Evolutionary conservation across 2,329 filamentous ascomycete species (phyloP), one percentile per base, ranked within the genome.

Genomic region (Hymenoscyphus infarciens): DNA sequence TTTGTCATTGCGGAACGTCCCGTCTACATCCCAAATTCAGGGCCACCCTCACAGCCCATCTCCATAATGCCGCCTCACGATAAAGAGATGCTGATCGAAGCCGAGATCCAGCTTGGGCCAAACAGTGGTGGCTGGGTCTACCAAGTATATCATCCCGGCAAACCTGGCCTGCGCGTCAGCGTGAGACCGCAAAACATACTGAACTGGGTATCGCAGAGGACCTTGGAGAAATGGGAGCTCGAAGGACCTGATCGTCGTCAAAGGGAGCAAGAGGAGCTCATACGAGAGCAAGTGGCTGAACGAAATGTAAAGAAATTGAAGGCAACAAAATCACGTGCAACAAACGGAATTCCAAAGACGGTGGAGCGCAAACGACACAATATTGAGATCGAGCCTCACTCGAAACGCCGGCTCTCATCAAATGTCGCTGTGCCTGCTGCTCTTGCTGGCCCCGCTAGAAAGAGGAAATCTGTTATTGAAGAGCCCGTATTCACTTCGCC

Each of bases 131-230:
- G 16, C 7, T 68, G 72, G 57, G 56, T 57, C 10, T 73, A 71
- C 45, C 56, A 73, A n/a, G 69, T 73, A 6, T 62, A 63, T 8
- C 71, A 66, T 38, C 53, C 64, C 22, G 57, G 67, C 8, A 61
- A 68, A 15, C 72, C 69, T 16, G 75, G 81, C 7, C 77, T 85
- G 64, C 79, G 79, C 57, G 85, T 87, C 62, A 74, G 83, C 2
- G 77, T 88, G 67, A 69, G 80, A 68, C 76, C 78, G 75, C 61
- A 77, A 74, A 64, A 77, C 6, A 67, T 86, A 5, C 76, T 82
- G 13, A 80, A 87, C 35, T 87, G 86, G 65, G 84, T 88, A 7
- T 86, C 85, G 0, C 81, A 82, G 1, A 75, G 77, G 11, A 78
- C 77, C 10, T 68, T 86, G 2, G 86, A 88, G 70, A 78, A 84